Base-by-base conservation (phyloP, 2,329 filamentous ascomycete genomes). In the Trichophyton rubrum region DNA sequence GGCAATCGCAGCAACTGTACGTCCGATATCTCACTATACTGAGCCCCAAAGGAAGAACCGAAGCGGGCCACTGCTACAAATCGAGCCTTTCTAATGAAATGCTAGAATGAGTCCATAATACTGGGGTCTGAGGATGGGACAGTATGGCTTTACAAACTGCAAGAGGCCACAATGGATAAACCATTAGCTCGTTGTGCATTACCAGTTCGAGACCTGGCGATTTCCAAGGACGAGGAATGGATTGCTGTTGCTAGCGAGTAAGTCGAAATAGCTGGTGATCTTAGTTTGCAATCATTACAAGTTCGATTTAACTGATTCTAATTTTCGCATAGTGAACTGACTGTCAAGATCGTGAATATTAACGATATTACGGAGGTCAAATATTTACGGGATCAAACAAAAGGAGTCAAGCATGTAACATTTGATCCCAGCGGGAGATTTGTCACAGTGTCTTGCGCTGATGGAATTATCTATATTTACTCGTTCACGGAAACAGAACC, bases 201-300 rank as follows among this genome's bases (percentile, higher is more conserved):
- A 2, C 89, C 93, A 0, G 84, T 96, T 35, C 84, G 93, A 68
- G 90, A 96, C 71, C 79, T 99, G 59, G 85, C 89, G 3, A 78
- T 99, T 13, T 91, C 90, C 1, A 82, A 84, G 1, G 88, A 97
- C 70, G 82, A 83, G 0, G 82, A 88, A 68, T 97, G 90, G 91
- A 89, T 87, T 65, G 93, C 93, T 33, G 90, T 97, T 27, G 90
- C 91, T n/a, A 96, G 91, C 79, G 95, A 97, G 83, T 85, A 73
- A 66, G 82, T 76, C 49, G 49, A 35, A 38, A n/a, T 3, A 6
- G 2, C 3, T 17, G 17, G 53, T 6, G 8, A 38, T n/a, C 3
- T 15, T 40, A 15, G 20, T 2, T 22, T 15, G 11, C 13, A 9
- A 22, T 13, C 6, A 27, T 51, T 24, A 9, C 11, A 15, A 27